phyloP scores from a whole-genome alignment of 2,329 filamentous ascomycete genomes.

The Tympanopsis confertula region DNA sequence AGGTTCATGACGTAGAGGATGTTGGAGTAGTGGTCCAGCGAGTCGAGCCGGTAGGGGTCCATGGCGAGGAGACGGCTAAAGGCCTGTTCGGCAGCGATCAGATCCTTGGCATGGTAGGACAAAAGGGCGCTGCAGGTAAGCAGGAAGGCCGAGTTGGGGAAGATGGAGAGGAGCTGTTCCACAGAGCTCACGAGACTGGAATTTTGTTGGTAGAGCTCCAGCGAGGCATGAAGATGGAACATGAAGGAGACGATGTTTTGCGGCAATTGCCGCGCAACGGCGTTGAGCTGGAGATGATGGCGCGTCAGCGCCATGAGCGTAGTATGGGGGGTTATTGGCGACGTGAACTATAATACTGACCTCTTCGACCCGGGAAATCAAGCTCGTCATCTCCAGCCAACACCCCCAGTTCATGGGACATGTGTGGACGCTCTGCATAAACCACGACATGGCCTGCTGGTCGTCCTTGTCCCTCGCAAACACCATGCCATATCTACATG shows the following conservation, averaged over 20 bases:
- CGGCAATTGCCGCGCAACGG: slow-evolving; percentile 62
- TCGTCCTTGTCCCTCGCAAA: slow-evolving; percentile 86
- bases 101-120: slow-evolving; percentile 79
- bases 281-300: slow-evolving; percentile 46
- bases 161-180: slow-evolving; percentile 69
- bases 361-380: slow-evolving; percentile 72
- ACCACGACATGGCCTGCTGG: slow-evolving; percentile 68
- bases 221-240: slow-evolving; percentile 81
- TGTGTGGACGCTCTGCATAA: slow-evolving; percentile 77
- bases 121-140: slow-evolving; percentile 81
- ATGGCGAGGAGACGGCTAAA: slow-evolving; percentile 72
- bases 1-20: slow-evolving; percentile 88
- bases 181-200: slow-evolving; percentile 64
- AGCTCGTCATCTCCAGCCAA: slow-evolving; percentile 80
- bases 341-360: too few species aligned
- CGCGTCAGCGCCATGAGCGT: slow-evolving; percentile 13
- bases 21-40: slow-evolving; percentile 91
- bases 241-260: slow-evolving; percentile 88
- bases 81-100: slow-evolving; percentile 55
- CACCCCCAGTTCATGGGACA: slow-evolving; percentile 96
- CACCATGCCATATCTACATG: slow-evolving; percentile 67
- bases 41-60: slow-evolving; percentile 66
- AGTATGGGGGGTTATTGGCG: not conserved
- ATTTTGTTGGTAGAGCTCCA: slow-evolving; percentile 82
- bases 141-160: slow-evolving; percentile 79